Conservation (phyloP, 2,329 filamentous ascomycete genomes). For the Hirsutella rhossiliensis region DNA sequence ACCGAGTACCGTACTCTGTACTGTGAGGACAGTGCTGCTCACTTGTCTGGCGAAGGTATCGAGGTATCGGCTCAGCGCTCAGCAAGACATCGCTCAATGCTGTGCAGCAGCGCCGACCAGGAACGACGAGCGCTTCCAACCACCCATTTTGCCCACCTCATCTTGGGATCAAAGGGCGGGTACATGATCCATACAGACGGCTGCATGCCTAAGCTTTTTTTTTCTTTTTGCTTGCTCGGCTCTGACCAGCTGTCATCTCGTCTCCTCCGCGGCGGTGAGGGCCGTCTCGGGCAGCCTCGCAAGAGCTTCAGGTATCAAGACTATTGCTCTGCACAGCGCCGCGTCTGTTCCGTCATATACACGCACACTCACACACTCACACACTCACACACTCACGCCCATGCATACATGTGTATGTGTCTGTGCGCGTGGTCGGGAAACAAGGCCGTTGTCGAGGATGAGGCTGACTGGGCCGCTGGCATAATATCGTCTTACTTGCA, state of each 20-base stretch:
- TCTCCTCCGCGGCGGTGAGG: background rate
- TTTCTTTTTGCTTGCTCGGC: background rate
- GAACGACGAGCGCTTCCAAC: too few species aligned
- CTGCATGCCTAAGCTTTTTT: background rate
- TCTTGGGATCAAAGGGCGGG: too few species aligned
- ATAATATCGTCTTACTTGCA: background rate
- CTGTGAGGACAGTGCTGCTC: too few species aligned
- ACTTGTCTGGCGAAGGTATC: too few species aligned
- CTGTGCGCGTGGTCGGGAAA: background rate
- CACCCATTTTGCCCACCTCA: too few species aligned
- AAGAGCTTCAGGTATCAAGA: conserved; percentile 1
- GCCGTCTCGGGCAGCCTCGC: background rate
- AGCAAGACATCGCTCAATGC: too few species aligned
- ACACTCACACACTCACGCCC: too few species aligned
- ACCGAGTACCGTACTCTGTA: too few species aligned
- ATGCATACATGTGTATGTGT: background rate
- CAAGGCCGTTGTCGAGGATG: background rate
- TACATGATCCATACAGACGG: background rate
- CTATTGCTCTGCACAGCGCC: background rate
- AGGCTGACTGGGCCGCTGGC: background rate
- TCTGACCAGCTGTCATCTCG: background rate
- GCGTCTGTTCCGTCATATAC: background rate
- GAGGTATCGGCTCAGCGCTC: too few species aligned
- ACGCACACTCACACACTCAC: too few species aligned
- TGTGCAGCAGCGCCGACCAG: too few species aligned